phyloP scores from a whole-genome alignment of 441 rosid species.

The Theobroma grandiflorum region DNA sequence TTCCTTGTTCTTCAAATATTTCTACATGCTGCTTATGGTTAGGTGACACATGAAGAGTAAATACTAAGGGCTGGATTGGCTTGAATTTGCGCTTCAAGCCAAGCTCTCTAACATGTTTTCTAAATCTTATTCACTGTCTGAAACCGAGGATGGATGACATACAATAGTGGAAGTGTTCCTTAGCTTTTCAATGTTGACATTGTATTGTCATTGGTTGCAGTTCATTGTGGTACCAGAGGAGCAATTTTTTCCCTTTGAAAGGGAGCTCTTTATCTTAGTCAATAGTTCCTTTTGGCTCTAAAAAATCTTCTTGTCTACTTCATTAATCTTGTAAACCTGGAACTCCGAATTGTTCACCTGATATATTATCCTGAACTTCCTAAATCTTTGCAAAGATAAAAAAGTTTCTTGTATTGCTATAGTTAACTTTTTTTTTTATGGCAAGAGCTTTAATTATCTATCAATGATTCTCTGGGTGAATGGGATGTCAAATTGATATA shows the following conservation, averaged over 20 bases:
- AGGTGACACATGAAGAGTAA: not conserved
- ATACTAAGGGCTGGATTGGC: not conserved
- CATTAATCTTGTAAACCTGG: not conserved
- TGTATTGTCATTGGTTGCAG: not conserved
- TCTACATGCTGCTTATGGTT: not conserved
- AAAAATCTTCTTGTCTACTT: not conserved
- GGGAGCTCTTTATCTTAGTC: conserved; percentile 17
- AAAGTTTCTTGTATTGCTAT: not conserved
- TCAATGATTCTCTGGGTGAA: conserved; percentile 4
- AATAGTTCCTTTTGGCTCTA: not conserved
- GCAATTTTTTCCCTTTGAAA: not conserved
- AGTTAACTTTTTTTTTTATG: not conserved
- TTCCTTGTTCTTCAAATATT: no score
- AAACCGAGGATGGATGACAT: not conserved
- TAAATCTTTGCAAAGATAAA: not conserved
- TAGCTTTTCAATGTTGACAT: not conserved
- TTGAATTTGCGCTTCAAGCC: not conserved
- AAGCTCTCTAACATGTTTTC: not conserved
- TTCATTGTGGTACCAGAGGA: not conserved
- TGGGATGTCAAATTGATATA: not conserved
- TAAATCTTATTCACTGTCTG: not conserved
- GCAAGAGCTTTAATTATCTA: conserved; percentile 1
- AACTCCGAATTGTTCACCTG: not conserved
- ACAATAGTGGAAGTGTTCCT: not conserved
- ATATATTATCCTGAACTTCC: not conserved